Conservation (phyloP, 192 early-diverging fungal genomes). For the Phycomyces blakesleeanus region DNA sequence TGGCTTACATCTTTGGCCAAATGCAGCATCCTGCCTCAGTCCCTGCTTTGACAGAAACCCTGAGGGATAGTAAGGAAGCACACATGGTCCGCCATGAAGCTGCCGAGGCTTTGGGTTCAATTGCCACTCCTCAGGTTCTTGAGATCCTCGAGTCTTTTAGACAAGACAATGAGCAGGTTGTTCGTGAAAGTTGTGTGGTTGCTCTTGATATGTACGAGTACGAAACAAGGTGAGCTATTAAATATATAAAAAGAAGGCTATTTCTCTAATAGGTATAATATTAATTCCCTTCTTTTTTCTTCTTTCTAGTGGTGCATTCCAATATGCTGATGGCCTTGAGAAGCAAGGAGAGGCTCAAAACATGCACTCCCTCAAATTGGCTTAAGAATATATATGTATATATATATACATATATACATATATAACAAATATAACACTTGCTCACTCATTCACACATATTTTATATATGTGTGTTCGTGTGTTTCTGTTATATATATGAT, state of each 20-base stretch:
- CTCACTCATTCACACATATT: no score
- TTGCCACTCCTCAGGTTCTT: conserved; percentile 86
- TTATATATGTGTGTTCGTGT: no score
- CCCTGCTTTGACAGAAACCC: conserved; percentile 71
- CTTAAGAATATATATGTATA: conserved; percentile 10
- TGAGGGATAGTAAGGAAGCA: conserved; percentile 74
- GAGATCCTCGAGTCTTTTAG: conserved; percentile 66
- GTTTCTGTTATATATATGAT: no score
- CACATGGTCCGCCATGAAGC: conserved; percentile 97
- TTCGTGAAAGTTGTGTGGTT: conserved; percentile 88
- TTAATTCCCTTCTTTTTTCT: not conserved
- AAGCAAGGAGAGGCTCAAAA: conserved; percentile 29
- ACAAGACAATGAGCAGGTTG: conserved; percentile 75
- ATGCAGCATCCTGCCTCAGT: conserved; percentile 91
- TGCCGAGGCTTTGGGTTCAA: conserved; percentile 94
- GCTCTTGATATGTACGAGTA: conserved; percentile 96
- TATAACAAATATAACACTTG: no score
- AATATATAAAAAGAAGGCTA: conserved; percentile 4
- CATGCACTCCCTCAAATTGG: conserved; percentile 29
- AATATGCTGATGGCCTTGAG: conserved; percentile 70
- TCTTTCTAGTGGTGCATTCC: conserved; percentile 64
- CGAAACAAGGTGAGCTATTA: conserved; percentile 69
- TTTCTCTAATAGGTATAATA: no score
- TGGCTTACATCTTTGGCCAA: conserved; percentile 96
- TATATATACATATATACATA: not conserved